These are phyloP conservation scores for Chrysochromulina tobinii DNA, from an alignment of 78 protist genomes.

Conservation along the genomic window DNA sequence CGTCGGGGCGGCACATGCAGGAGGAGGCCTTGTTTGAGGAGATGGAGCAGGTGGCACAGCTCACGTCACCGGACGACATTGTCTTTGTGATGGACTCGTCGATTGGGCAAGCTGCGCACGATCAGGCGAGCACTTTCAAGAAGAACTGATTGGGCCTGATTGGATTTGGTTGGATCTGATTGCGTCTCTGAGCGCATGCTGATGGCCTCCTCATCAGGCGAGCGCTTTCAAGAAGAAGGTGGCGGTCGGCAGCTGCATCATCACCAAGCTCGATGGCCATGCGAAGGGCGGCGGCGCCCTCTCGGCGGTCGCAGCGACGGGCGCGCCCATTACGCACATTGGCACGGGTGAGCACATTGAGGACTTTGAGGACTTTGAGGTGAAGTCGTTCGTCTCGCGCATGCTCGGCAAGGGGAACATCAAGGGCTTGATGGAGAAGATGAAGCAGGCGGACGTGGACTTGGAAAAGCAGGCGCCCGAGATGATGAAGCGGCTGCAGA, in stretches of 20 bases:
- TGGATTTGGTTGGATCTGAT: too few relatives aligned
- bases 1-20: constrained; percentile 97
- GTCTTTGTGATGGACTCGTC: constrained; percentile 96
- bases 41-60: constrained; percentile 83
- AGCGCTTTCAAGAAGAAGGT: constrained; percentile 50
- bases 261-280: constrained; percentile 98
- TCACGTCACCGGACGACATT: constrained; percentile 83
- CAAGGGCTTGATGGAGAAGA: constrained; percentile 36
- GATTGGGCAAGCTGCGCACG: constrained; percentile 74
- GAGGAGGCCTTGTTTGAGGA: constrained; percentile 93
- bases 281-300: constrained; percentile 99
- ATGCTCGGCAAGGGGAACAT: constrained; percentile 82
- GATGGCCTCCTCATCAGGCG: not conserved
- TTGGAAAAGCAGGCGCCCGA: constrained; percentile 56
- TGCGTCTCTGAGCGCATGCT: too few relatives aligned
- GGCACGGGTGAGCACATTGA: constrained; percentile 90
- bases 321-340: constrained; percentile 15
- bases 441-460: constrained; percentile 73
- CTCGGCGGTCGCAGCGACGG: constrained; percentile 67
- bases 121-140: constrained; percentile 36
- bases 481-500: constrained; percentile 44
- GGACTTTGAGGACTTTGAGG: constrained; percentile 85
- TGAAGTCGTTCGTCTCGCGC: constrained; percentile 76
- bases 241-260: constrained; percentile 91
- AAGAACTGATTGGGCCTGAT: not conserved